Evolutionary conservation across 495 filamentous ascomycete species (phyloP).

Genomic region (Aspergillus sclerotioniger): DNA sequence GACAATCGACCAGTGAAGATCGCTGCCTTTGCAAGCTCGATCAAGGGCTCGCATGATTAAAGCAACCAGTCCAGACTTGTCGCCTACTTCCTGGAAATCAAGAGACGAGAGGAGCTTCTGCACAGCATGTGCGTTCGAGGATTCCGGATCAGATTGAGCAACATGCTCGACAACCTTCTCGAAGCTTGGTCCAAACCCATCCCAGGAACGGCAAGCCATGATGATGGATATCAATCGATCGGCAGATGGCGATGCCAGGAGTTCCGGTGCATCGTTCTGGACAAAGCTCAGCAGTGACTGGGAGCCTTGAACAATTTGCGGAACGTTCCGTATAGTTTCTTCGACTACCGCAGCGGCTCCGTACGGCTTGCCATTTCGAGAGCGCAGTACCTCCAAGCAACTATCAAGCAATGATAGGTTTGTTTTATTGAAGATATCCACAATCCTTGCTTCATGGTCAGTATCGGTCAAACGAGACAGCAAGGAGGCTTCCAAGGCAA

Average conservation of each 20-base stretch:
- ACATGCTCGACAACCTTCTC: slow-evolving; percentile 39
- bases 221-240: slow-evolving; percentile 43
- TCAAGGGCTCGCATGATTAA: slow-evolving; percentile 39
- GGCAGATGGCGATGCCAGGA: slow-evolving; percentile 56
- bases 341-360: slow-evolving; percentile 68
- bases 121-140: slow-evolving; percentile 38
- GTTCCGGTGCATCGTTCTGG: slow-evolving; percentile 44
- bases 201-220: slow-evolving; percentile 39
- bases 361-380: slow-evolving; percentile 78
- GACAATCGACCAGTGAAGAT: slow-evolving; percentile 43
- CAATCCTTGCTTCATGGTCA: slow-evolving; percentile 23
- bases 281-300: slow-evolving; percentile 41
- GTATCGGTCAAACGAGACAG: slow-evolving; percentile 30
- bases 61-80: slow-evolving; percentile 30
- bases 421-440: slow-evolving; percentile 25
- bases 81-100: slow-evolving; percentile 39
- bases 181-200: slow-evolving; percentile 40
- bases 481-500: slow-evolving; percentile 53
- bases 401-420: slow-evolving; percentile 44
- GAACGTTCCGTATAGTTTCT: slow-evolving; percentile 43
- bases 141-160: slow-evolving; percentile 36
- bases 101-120: slow-evolving; percentile 42
- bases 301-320: slow-evolving; percentile 35
- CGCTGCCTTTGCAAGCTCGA: slow-evolving; percentile 38
- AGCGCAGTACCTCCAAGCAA: slow-evolving; percentile 49